These are phyloP conservation scores for Rhynchospora breviuscula DNA, from an alignment of 176 grass and related monocot genomes.

Conservation along the genomic window DNA sequence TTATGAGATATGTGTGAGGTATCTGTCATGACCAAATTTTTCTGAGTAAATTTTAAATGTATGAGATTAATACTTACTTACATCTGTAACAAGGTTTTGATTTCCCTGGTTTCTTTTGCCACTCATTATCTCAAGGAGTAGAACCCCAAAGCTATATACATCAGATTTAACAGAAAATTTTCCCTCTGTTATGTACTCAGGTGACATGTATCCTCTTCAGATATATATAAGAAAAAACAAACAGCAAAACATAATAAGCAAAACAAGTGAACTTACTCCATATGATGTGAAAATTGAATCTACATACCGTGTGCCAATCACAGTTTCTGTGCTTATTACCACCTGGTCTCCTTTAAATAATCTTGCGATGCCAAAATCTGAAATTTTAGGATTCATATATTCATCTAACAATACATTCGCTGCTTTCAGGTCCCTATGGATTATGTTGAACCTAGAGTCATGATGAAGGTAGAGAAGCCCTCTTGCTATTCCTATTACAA, in stretches of 20 bases:
- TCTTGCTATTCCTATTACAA: constrained; percentile 12
- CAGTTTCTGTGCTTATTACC: background rate
- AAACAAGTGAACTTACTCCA: too few species aligned
- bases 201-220: constrained; percentile 46
- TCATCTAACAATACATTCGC: constrained; percentile 3
- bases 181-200: constrained; percentile 53
- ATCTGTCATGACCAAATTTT: too few species aligned
- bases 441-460: constrained; percentile 18
- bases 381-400: constrained; percentile 19
- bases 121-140: constrained; percentile 43
- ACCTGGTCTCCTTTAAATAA: background rate
- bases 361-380: constrained; percentile 16
- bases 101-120: constrained; percentile 32
- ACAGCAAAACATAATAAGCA: too few species aligned
- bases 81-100: constrained; percentile 28
- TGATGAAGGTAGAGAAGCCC: constrained; percentile 19
- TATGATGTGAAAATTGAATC: too few species aligned
- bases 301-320: constrained; percentile 14
- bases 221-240: too few species aligned
- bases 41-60: too few species aligned
- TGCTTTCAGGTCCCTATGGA: constrained; percentile 17
- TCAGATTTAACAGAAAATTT: constrained; percentile 44
- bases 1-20: too few species aligned
- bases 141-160: constrained; percentile 40
- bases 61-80: constrained; percentile 27